Conservation (phyloP, 2,329 filamentous ascomycete species). For the Penicillium capsulatum region DNA sequence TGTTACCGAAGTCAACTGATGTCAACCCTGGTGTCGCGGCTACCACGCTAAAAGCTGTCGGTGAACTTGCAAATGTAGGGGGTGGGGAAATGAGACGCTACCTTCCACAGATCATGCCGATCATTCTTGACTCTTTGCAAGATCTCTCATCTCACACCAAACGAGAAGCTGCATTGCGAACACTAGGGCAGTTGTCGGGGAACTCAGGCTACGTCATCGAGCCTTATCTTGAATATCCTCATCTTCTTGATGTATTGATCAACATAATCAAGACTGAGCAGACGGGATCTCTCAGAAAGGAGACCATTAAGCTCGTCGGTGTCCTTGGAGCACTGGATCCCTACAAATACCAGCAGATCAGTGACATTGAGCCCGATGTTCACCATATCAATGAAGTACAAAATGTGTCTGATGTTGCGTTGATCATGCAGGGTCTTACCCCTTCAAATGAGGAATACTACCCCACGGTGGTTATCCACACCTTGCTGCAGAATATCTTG, state of each 20-base stretch:
- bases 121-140: conserved; percentile 89
- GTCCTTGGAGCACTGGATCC: conserved; percentile 93
- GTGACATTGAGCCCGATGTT: conserved; percentile 79
- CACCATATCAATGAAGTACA: conserved; percentile 66
- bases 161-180: conserved; percentile 83
- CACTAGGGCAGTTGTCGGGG: conserved; percentile 85
- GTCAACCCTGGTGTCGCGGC: conserved; percentile 81
- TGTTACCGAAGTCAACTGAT: conserved; percentile 90
- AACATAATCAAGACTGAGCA: conserved; percentile 93
- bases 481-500: conserved; percentile 77
- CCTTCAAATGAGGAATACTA: conserved; percentile 98
- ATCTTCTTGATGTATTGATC: conserved; percentile 86
- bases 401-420: conserved; percentile 80
- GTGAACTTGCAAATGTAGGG: conserved; percentile 88
- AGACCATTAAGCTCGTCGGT: conserved; percentile 94
- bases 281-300: conserved; percentile 76
- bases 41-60: conserved; percentile 91
- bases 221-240: conserved; percentile 90
- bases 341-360: conserved; percentile 90
- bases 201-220: conserved; percentile 98
- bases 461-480: conserved; percentile 95
- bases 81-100: conserved; percentile 91
- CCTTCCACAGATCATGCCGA: conserved; percentile 86
- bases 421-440: conserved; percentile 96
- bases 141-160: conserved; percentile 88